phyloP scores from a whole-genome alignment of 2,329 filamentous ascomycete species.

The Cyclaneusma minus region DNA sequence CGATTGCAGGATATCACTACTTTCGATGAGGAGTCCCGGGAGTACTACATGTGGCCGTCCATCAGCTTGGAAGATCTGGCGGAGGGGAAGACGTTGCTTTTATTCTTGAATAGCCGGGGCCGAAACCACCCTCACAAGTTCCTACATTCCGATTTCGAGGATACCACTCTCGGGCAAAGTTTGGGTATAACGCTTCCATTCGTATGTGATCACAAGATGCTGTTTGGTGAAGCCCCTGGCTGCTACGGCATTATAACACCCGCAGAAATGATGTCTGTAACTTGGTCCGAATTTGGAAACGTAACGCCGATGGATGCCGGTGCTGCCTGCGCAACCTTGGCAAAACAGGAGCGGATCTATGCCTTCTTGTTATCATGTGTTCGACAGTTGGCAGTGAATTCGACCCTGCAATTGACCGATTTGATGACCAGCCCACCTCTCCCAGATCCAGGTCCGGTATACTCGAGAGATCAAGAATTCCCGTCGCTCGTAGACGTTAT shows the following conservation, averaged over 20 bases:
- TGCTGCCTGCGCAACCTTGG: conserved; percentile 31
- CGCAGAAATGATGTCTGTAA: too few relatives aligned
- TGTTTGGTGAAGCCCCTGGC: conserved; percentile 16
- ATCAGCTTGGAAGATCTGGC: conserved; percentile 41
- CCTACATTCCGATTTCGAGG: conserved; percentile 24
- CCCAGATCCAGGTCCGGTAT: conserved; percentile 16
- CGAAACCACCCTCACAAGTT: conserved; percentile 30
- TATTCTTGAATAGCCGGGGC: conserved; percentile 37
- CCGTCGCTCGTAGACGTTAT: conserved; percentile 18
- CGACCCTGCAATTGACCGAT: too few relatives aligned
- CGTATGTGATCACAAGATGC: conserved; percentile 19
- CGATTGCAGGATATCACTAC: too few relatives aligned
- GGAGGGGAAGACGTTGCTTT: conserved; percentile 24
- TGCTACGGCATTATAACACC: conserved; percentile 23
- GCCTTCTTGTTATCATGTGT: conserved; percentile 33
- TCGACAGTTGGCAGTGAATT: conserved; percentile 24
- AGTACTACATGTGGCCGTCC: conserved; percentile 36
- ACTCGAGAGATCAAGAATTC: conserved; percentile 26
- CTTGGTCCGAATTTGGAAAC: conserved; percentile 21
- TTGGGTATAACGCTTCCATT: conserved; percentile 13
- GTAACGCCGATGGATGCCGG: conserved; percentile 24
- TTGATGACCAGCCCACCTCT: conserved; percentile 19
- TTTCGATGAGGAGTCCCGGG: too few relatives aligned
- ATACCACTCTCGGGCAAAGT: conserved; percentile 17
- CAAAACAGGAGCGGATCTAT: conserved; percentile 31